phyloP scores from a whole-genome alignment of 805 yeast species.

The Candida xyloterini region DNA sequence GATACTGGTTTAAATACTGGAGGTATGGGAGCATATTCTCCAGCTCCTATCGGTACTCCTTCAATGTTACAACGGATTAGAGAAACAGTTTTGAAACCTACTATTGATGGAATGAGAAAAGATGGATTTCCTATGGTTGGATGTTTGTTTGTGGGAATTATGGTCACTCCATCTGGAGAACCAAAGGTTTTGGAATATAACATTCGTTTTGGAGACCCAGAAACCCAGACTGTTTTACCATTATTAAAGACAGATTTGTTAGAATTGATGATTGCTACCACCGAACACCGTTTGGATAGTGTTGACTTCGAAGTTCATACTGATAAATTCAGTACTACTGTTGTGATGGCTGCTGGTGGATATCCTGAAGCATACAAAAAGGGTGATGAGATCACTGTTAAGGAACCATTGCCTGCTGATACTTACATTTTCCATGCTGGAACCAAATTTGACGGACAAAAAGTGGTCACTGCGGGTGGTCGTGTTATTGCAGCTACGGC shows the following conservation, averaged over 20 bases:
- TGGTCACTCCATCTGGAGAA: slow-evolving; percentile 73
- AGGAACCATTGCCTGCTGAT: slow-evolving; percentile 45
- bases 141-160: slow-evolving; percentile 90
- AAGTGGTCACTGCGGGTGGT: slow-evolving; percentile 86
- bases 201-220: slow-evolving; percentile 99
- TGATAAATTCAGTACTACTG: slow-evolving; percentile 77
- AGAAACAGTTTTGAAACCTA: slow-evolving; percentile 76
- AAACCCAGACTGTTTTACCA: slow-evolving; percentile 94
- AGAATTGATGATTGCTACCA: slow-evolving; percentile 87
- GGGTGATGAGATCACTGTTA: slow-evolving; percentile 77
- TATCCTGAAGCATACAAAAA: slow-evolving; percentile 86
- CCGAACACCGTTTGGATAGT: slow-evolving; percentile 89
- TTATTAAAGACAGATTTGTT: slow-evolving; percentile 89
- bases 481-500: slow-evolving; percentile 96
- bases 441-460: slow-evolving; percentile 57
- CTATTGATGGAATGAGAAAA: slow-evolving; percentile 92
- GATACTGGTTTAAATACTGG: slow-evolving; percentile 97
- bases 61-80: slow-evolving; percentile 67
- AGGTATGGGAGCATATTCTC: slow-evolving; percentile 99
- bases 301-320: slow-evolving; percentile 54
- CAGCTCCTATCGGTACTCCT: slow-evolving; percentile 93
- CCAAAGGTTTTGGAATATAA: slow-evolving; percentile 96
- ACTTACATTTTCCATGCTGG: slow-evolving; percentile 95
- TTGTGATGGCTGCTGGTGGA: slow-evolving; percentile 95
- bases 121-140: slow-evolving; percentile 97